These are phyloP conservation scores for Trifolium dubium DNA, from an alignment of 306 rosid species.

Conservation along the genomic window DNA sequence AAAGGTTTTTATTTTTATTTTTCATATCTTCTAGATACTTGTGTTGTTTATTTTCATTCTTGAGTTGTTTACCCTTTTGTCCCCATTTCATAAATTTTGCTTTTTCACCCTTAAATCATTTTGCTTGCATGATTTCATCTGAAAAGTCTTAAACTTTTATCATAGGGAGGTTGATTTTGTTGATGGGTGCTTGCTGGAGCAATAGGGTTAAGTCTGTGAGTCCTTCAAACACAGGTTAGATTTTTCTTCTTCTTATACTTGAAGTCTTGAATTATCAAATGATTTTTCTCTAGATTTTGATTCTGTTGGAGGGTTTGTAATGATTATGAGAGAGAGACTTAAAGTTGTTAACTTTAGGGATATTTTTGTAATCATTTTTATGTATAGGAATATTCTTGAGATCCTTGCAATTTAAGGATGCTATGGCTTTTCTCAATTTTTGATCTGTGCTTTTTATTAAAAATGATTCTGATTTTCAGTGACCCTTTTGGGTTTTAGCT, in stretches of 20 bases:
- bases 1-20: not conserved
- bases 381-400: constrained; percentile 38
- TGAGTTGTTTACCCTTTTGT: not conserved
- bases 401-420: constrained; percentile 40
- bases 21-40: too few relatives aligned
- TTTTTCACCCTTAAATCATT: constrained; percentile 24
- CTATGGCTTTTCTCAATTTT: constrained; percentile 34
- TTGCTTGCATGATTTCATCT: constrained; percentile 39
- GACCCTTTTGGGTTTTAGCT: constrained; percentile 27
- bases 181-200: constrained; percentile 98
- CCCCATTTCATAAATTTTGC: constrained; percentile 15
- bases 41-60: too few relatives aligned
- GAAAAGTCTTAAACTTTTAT: constrained; percentile 40
- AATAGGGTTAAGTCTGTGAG: constrained; percentile 70
- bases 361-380: constrained; percentile 9
- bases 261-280: constrained; percentile 5
- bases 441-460: constrained; percentile 29
- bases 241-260: constrained; percentile 34
- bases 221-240: constrained; percentile 66
- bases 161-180: constrained; percentile 43
- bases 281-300: constrained; percentile 4
- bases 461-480: constrained; percentile 21
- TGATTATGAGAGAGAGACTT: constrained; percentile 10
- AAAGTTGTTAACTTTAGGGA: constrained; percentile 39
- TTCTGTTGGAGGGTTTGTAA: constrained; percentile 20